Evolutionary conservation across 2,329 filamentous ascomycete species (phyloP), one percentile per base, ranked within the genome.

Genomic region (Fusarium sp.): DNA sequence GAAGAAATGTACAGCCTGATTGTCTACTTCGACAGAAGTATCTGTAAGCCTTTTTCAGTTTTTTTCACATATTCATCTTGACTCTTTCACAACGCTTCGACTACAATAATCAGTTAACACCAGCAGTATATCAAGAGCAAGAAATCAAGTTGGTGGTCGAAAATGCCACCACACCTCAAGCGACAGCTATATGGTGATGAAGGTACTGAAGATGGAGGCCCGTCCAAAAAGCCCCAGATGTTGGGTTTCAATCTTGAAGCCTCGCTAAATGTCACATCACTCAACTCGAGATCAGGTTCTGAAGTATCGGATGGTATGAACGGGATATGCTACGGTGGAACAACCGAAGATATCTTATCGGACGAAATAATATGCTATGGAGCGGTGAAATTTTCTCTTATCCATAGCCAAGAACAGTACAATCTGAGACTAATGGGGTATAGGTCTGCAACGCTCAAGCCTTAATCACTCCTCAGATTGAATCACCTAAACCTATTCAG

Each of bases 401-500:
- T 33, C 14, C 7, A 14, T 33, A 15, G 14, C 13, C 30, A 14
- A 33, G 13, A 2, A 15, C 30, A 15, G 6, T 15, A 15, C 6
- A 6, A 5, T 2, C 2, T 22, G 11, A 13, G 13, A 3, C 1
- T 61, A 3, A 41, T 7, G 0, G 17, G 6, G 5, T 2, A 5
- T 5, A 62, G 58, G 11, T 62, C 2, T 44, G 24, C 6, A 30
- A 32, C 13, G 56, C 22, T 1, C 41, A 62, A 14, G 28, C 43
- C 6, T 10, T 53, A 2, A 7, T 62, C 3, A n/a, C 6, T 8
- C 19, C 56, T 4, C 19, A 11, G 0, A 33, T 7, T 0, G 13
- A 19, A 3, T 7, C 4, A 0, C 24, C 43, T 0, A 11, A 9
- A 2, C 7, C 13, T 0, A n/a, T 19, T 1, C 2, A 30, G 1